Evolutionary conservation across 2,329 filamentous ascomycete species (phyloP), one percentile per base, ranked within the genome.

Genomic region (Colletotrichum sidae): DNA sequence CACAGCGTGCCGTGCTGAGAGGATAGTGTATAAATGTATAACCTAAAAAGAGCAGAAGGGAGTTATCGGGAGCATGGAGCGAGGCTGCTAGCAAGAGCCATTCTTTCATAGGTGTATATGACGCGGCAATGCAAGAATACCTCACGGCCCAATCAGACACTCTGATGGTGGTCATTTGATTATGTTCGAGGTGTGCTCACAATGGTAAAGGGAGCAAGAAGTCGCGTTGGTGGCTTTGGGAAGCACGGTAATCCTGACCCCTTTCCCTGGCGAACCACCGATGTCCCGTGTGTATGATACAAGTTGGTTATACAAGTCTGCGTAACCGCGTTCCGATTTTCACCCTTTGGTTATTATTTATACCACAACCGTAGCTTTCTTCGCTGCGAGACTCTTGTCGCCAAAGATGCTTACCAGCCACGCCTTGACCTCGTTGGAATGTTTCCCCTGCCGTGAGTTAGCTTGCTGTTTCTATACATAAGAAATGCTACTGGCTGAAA

Each of bases 61-160:
- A 67, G 49, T 59, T 55, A 53, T 54, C 39, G 52, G 64, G 49
- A 65, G 54, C 60, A 60, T 59, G 49, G 60, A 67, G 59, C 60
- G 54, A 52, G 64, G 55, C 54, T 67, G 38, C 44, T 67, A 59
- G 63, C 49, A 41, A 41, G 64, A 51, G 60, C 59, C 60, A 50
- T 56, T 60, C 54, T 65, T 67, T 65, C 50, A 46, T 60, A 60
- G 56, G 51, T 67, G 65, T 67, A 61, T 54, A 66, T 66, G 56
- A 66, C 49, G 65, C 65, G 65, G 53, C 50, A 67, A 67, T 67
- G 62, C 65, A 61, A 56, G 55, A 66, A 66, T 67, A 66, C 56
- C 61, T 65, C 44, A 25, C 25, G 25, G 25, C 25, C 25, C 25
- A 25, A 25, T 25, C 25, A 25, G 25, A 25, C 5, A 25, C 3